A percentile compares a stretch with the other conserved stretches of the same genome.
Conservation (phyloP, 176 grass and related monocot genomes). For the Rhipidocladum racemiflorum region DNA sequence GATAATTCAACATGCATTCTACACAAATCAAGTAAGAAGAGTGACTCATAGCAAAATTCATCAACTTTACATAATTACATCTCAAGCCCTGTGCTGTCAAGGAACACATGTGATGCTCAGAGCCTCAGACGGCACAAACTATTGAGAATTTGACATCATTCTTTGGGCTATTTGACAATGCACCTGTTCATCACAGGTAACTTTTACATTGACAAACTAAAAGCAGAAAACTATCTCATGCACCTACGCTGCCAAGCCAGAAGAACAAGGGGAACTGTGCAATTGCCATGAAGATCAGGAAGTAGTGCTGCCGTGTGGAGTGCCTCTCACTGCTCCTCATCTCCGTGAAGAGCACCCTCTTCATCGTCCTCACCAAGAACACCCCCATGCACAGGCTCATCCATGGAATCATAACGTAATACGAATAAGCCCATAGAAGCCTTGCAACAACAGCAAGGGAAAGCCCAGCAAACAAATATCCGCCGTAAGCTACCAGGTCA, state of each 20-base stretch:
- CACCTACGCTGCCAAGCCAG: constrained; percentile 72
- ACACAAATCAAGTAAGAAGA: neutral
- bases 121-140: constrained; percentile 7
- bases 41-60: neutral
- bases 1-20: neutral
- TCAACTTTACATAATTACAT: neutral
- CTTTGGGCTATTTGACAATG: constrained; percentile 13
- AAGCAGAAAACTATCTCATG: constrained; percentile 11
- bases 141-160: neutral
- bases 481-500: constrained; percentile 73
- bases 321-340: constrained; percentile 65
- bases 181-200: neutral
- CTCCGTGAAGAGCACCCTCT: constrained; percentile 69
- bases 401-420: constrained; percentile 71
- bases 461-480: constrained; percentile 61
- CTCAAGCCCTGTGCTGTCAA: constrained; percentile 3
- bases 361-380: constrained; percentile 86
- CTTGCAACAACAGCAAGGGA: constrained; percentile 47
- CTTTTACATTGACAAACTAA: neutral
- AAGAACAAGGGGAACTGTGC: constrained; percentile 82
- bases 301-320: constrained; percentile 67
- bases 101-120: neutral
- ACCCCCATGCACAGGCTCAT: constrained; percentile 88
- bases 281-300: constrained; percentile 75
- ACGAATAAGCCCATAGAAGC: constrained; percentile 63